Percentiles rank a stretch among this genome's conserved stretches.
Conservation (phyloP, 2,329 filamentous ascomycete genomes). For the Monosporascus sp. region DNA sequence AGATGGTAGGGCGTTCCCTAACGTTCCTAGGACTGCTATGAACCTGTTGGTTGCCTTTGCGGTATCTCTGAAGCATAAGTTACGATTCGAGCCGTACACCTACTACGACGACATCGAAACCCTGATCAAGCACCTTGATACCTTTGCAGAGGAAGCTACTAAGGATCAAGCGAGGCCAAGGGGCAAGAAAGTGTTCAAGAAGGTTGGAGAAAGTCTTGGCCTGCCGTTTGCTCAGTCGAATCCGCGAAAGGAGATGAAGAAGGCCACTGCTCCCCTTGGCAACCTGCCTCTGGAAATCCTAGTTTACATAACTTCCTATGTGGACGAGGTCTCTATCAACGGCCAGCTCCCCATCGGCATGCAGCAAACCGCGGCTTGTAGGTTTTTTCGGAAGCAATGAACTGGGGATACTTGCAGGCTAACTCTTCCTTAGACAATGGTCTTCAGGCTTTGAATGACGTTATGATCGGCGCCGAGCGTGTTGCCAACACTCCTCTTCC, state of each 20-base stretch:
- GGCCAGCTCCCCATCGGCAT: conserved; percentile 51
- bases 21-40: conserved; percentile 50
- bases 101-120: conserved; percentile 69
- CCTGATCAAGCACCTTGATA: conserved; percentile 67
- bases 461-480: conserved; percentile 67
- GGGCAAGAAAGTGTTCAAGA: conserved; percentile 53
- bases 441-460: conserved; percentile 63
- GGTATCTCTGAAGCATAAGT: conserved; percentile 73
- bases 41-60: conserved; percentile 75
- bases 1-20: neutral
- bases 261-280: conserved; percentile 65
- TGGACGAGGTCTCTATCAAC: conserved; percentile 55
- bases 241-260: conserved; percentile 72
- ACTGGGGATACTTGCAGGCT: conserved; percentile 25
- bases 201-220: conserved; percentile 66
- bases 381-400: conserved; percentile 5
- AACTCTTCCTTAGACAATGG: conserved; percentile 43
- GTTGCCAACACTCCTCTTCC: conserved; percentile 79
- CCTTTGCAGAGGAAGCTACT: conserved; percentile 59
- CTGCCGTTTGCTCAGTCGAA: conserved; percentile 73
- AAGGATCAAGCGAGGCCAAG: conserved; percentile 34
- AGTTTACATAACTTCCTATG: conserved; percentile 62
- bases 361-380: conserved; percentile 53
- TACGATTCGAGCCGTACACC: conserved; percentile 78
- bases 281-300: conserved; percentile 82